phyloP scores from a whole-genome alignment of 2,329 filamentous ascomycete species.

The Ophiostoma triangulosporum region DNA sequence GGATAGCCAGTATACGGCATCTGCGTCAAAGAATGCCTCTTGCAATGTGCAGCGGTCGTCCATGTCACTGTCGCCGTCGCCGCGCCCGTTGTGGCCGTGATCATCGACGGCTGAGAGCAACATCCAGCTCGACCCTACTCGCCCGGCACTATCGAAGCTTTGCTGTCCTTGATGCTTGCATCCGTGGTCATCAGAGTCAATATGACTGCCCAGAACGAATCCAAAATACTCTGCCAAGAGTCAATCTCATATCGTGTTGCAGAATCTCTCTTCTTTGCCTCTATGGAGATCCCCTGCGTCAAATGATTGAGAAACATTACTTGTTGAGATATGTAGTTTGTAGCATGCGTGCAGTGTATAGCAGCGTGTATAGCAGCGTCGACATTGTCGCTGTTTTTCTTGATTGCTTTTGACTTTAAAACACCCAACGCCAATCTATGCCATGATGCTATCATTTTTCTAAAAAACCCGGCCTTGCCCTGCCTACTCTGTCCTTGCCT shows the following conservation, averaged over 20 bases:
- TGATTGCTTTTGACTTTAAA: not conserved
- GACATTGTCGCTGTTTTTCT: not conserved
- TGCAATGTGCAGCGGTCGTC: not conserved
- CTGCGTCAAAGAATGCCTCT: not conserved
- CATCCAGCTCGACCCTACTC: no score
- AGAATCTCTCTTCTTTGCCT: conserved; percentile 56
- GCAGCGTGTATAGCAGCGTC: no score
- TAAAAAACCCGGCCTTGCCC: not conserved
- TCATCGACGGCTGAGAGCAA: no score
- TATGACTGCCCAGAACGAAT: conserved; percentile 66
- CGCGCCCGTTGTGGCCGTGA: not conserved
- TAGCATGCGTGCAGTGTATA: not conserved
- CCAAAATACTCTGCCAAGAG: conserved; percentile 69
- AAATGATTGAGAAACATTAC: conserved; percentile 66
- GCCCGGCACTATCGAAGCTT: conserved; percentile 80
- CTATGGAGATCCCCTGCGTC: conserved; percentile 75
- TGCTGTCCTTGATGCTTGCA: conserved; percentile 42
- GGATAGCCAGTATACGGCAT: not conserved
- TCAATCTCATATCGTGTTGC: conserved; percentile 89
- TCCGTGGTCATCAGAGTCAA: conserved; percentile 71
- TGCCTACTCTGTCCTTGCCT: not conserved
- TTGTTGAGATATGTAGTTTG: not conserved
- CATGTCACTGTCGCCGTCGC: not conserved
- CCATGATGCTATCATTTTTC: not conserved
- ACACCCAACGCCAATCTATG: not conserved